A percentile compares a stretch with the other conserved stretches of the same genome.
Conservation (phyloP, 345 rosid species). For the Laguncularia racemosa region DNA sequence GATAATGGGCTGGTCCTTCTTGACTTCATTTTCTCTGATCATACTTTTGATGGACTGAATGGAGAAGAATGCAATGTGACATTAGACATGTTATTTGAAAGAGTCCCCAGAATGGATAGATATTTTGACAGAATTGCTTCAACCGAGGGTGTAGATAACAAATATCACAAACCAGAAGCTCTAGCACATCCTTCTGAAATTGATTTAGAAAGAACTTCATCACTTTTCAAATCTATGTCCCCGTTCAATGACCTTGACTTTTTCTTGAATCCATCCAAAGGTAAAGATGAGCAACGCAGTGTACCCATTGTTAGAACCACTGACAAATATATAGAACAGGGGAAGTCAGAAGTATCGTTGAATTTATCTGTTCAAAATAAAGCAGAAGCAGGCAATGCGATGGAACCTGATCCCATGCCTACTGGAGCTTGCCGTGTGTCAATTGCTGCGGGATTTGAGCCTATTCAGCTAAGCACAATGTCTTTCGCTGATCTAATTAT, state of each 20-base stretch:
- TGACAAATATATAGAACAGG: slow-evolving; percentile 16
- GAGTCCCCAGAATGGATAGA: slow-evolving; percentile 19
- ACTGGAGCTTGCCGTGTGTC: slow-evolving; percentile 16
- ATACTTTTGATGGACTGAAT: slow-evolving; percentile 21
- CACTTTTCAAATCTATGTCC: slow-evolving; percentile 56
- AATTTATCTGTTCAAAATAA: slow-evolving; percentile 35
- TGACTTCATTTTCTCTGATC: slow-evolving; percentile 53
- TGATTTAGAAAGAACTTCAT: slow-evolving; percentile 33
- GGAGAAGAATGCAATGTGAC: slow-evolving; percentile 32
- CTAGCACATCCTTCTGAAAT: slow-evolving; percentile 22
- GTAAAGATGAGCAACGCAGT: slow-evolving; percentile 25
- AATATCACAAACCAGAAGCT: slow-evolving; percentile 21
- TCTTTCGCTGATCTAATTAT: slow-evolving; percentile 35
- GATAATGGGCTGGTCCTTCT: slow-evolving; percentile 35
- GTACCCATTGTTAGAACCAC: slow-evolving; percentile 12
- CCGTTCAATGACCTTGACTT: slow-evolving; percentile 75
- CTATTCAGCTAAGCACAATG: slow-evolving; percentile 19
- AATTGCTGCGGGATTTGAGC: slow-evolving; percentile 26
- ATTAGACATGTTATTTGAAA: slow-evolving; percentile 21
- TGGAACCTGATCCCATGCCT: slow-evolving; percentile 12
- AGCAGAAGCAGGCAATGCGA: slow-evolving; percentile 21
- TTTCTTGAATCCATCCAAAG: slow-evolving; percentile 74
- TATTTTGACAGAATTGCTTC: slow-evolving; percentile 20
- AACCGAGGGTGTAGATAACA: slow-evolving; percentile 16
- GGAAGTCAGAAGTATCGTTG: slow-evolving; percentile 33